Evolutionary conservation across 78 protist genomes (phyloP).

Genomic region (Ministeria vibrans): DNA sequence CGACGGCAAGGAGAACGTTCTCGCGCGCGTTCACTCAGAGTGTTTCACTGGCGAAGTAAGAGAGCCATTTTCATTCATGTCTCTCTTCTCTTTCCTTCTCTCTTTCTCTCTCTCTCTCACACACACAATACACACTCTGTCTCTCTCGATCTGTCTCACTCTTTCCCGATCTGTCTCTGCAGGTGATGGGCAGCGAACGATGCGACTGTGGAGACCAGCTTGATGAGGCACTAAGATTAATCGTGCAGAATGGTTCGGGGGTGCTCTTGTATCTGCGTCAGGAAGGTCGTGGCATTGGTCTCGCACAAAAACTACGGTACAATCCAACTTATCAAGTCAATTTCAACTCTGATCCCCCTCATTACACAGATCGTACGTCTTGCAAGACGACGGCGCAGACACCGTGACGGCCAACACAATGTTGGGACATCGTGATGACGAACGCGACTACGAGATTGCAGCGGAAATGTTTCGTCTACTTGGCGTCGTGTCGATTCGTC

Average conservation of each 20-base stretch:
- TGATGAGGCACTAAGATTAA: background rate
- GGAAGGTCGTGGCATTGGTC: slow-evolving; percentile 37
- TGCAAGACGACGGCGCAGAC: slow-evolving; percentile 20
- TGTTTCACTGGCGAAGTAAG: slow-evolving; percentile 47
- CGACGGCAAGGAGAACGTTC: slow-evolving; percentile 7
- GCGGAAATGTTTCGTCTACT: slow-evolving; percentile 13
- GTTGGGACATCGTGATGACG: slow-evolving; percentile 27
- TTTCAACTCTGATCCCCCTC: background rate
- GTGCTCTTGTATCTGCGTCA: slow-evolving; percentile 18
- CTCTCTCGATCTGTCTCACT: no score
- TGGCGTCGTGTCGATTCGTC: background rate
- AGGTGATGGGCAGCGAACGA: slow-evolving; percentile 34
- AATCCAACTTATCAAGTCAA: background rate
- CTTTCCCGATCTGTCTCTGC: no score
- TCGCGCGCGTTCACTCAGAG: slow-evolving; percentile 44
- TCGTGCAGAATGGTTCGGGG: slow-evolving; percentile 20
- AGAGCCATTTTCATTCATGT: background rate
- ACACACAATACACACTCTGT: no score
- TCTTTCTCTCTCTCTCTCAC: no score
- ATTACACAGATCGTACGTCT: background rate
- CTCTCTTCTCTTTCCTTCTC: background rate
- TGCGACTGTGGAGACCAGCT: slow-evolving; percentile 54
- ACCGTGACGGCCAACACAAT: slow-evolving; percentile 23
- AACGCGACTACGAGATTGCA: slow-evolving; percentile 3
- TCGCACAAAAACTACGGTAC: slow-evolving; percentile 21